Percentiles rank a stretch among this genome's conserved stretches.
These are phyloP conservation scores for Eutrema salsugineum DNA, from an alignment of 441 rosid genomes.

Conservation along the genomic window DNA sequence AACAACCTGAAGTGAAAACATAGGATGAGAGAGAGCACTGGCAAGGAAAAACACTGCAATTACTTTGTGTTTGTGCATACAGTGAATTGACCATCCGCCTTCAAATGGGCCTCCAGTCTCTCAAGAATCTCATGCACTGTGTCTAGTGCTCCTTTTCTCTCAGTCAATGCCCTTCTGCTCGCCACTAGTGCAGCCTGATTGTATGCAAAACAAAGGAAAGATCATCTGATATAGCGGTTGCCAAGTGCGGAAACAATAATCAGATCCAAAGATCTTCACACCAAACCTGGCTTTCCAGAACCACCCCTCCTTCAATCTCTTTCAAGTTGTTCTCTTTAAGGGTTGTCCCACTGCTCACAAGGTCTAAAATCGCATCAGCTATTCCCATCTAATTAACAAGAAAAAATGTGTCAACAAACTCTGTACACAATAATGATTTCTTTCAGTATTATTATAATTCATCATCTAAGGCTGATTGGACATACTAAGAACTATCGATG, in stretches of 20 bases:
- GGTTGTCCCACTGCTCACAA: slow-evolving; percentile 98
- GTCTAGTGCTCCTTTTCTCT: slow-evolving; percentile 63
- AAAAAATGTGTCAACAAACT: neutral
- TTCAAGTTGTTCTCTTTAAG: slow-evolving; percentile 90
- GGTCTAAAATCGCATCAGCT: slow-evolving; percentile 98
- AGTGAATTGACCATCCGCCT: slow-evolving; percentile 80
- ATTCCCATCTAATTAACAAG: slow-evolving; percentile 79
- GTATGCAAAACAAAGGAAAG: neutral
- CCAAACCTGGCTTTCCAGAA: slow-evolving; percentile 90
- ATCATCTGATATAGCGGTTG: neutral
- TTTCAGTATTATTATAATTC: neutral
- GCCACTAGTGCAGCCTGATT: slow-evolving; percentile 90
- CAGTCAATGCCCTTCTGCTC: slow-evolving; percentile 69
- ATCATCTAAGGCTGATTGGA: neutral
- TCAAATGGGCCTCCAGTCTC: slow-evolving; percentile 96
- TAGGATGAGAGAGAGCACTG: neutral
- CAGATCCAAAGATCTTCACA: neutral
- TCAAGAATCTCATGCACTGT: slow-evolving; percentile 88
- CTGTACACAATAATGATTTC: neutral
- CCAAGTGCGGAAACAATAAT: neutral
- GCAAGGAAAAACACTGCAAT: slow-evolving; percentile 1
- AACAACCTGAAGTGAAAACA: slow-evolving; percentile 49
- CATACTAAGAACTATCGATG: neutral
- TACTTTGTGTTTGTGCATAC: slow-evolving; percentile 36
- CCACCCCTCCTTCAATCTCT: slow-evolving; percentile 91